A percentile compares a stretch with the other conserved stretches of the same genome.
These are phyloP conservation scores for Coniochaeta ligniaria DNA, from an alignment of 2,329 filamentous ascomycete genomes.

Conservation along the genomic window DNA sequence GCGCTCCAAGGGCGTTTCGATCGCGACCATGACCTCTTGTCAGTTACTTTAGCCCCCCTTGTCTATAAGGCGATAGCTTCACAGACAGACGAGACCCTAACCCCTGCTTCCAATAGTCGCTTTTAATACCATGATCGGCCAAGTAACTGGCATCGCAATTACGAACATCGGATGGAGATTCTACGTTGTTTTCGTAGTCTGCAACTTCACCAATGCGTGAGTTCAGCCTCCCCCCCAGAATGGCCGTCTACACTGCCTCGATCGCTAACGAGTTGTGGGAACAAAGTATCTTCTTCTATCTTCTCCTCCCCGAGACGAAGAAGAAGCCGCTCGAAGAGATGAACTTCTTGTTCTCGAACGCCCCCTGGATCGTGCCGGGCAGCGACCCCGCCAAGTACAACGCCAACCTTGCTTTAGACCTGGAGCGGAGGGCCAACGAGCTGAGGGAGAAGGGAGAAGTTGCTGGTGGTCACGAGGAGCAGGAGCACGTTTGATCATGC, in stretches of 20 bases:
- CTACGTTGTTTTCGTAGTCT: slow-evolving; percentile 47
- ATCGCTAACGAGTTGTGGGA: background rate
- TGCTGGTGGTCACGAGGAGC: background rate
- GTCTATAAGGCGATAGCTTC: slow-evolving; percentile 69
- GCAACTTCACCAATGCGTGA: slow-evolving; percentile 41
- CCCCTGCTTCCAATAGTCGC: slow-evolving; percentile 25
- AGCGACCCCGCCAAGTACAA: background rate
- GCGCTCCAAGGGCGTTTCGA: slow-evolving; percentile 65
- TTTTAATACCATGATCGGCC: slow-evolving; percentile 29
- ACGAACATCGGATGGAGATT: slow-evolving; percentile 35
- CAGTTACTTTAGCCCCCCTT: slow-evolving; percentile 34
- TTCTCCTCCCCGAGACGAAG: slow-evolving; percentile 56
- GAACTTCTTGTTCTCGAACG: slow-evolving; percentile 54
- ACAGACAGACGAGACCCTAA: slow-evolving; percentile 52
- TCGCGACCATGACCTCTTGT: slow-evolving; percentile 58
- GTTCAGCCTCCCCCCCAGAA: background rate
- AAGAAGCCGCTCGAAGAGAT: slow-evolving; percentile 58
- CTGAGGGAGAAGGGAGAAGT: slow-evolving; percentile 1
- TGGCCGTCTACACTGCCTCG: background rate
- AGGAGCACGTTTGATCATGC: background rate
- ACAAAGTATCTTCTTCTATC: slow-evolving; percentile 42
- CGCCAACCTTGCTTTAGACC: background rate
- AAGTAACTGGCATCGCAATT: slow-evolving; percentile 37
- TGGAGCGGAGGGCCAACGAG: slow-evolving; percentile 1
- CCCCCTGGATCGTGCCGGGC: slow-evolving; percentile 22